A percentile compares a stretch with the other conserved stretches of the same genome.
Evolutionary conservation across 1,284 basidiomycete genomes (phyloP).

Genomic region (Ustilago vetiveriae): DNA sequence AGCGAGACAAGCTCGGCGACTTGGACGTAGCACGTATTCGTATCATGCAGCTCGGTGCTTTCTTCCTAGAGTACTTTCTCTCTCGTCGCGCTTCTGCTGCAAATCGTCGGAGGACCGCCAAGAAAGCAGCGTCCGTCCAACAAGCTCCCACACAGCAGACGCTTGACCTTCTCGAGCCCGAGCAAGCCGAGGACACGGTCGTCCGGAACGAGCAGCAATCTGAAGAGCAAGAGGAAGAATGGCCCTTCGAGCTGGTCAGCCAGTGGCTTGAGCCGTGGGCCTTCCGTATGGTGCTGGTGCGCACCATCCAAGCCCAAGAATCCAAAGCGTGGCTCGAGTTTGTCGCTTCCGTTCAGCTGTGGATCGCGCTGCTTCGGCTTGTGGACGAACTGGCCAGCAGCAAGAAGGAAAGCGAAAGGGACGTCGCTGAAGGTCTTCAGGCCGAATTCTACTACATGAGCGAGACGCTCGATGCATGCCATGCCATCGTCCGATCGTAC

Average conservation of each 20-base stretch:
- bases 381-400: slow-evolving; percentile 60
- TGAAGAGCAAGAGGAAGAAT: slow-evolving; percentile 15
- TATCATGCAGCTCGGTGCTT: slow-evolving; percentile 59
- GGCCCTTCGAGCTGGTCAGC: slow-evolving; percentile 54
- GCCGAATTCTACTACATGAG: slow-evolving; percentile 63
- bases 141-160: slow-evolving; percentile 13
- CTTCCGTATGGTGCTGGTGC: slow-evolving; percentile 59
- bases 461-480: slow-evolving; percentile 57
- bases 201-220: slow-evolving; percentile 1
- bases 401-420: slow-evolving; percentile 44
- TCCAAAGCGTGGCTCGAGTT: slow-evolving; percentile 62
- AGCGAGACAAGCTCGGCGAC: slow-evolving; percentile 64
- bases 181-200: background rate
- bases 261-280: slow-evolving; percentile 65
- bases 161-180: slow-evolving; percentile 7
- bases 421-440: slow-evolving; percentile 60
- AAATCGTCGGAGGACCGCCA: slow-evolving; percentile 13
- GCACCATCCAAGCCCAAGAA: slow-evolving; percentile 54
- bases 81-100: slow-evolving; percentile 40
- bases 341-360: slow-evolving; percentile 58
- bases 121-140: background rate
- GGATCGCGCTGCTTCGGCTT: slow-evolving; percentile 61
- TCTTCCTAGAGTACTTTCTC: slow-evolving; percentile 65
- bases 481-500: slow-evolving; percentile 57
- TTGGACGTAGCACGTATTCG: slow-evolving; percentile 60